phyloP scores from a whole-genome alignment of 345 rosid species.

The Brassica carinata region DNA sequence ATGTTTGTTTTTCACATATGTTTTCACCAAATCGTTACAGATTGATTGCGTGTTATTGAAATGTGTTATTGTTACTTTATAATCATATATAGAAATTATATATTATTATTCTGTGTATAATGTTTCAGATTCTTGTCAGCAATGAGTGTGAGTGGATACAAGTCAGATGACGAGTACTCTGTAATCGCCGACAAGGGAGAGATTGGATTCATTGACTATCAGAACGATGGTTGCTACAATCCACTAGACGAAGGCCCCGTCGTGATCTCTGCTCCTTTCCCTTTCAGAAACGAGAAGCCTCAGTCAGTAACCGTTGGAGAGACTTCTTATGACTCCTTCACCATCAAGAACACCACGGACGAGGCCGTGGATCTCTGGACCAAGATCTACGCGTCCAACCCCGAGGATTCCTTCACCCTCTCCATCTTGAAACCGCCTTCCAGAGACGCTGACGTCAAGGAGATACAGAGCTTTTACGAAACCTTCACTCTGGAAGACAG shows the following conservation, averaged over 20 bases:
- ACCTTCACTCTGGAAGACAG: slow-evolving; percentile 68
- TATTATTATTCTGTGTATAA: neutral
- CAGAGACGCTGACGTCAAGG: slow-evolving; percentile 19
- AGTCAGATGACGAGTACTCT: slow-evolving; percentile 66
- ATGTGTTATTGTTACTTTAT: neutral
- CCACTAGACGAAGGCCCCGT: slow-evolving; percentile 60
- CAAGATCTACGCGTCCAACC: slow-evolving; percentile 64
- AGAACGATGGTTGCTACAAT: slow-evolving; percentile 55
- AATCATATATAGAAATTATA: neutral
- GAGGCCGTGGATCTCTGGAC: slow-evolving; percentile 72
- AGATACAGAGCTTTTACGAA: slow-evolving; percentile 47
- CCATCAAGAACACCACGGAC: slow-evolving; percentile 53
- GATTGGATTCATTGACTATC: slow-evolving; percentile 69
- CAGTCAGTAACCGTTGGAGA: slow-evolving; percentile 58
- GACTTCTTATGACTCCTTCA: slow-evolving; percentile 55
- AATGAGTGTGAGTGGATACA: slow-evolving; percentile 55
- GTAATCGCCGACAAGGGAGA: slow-evolving; percentile 80
- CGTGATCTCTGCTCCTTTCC: slow-evolving; percentile 70
- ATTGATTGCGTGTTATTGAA: neutral
- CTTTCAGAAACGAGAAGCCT: slow-evolving; percentile 63
- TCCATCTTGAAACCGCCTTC: slow-evolving; percentile 74
- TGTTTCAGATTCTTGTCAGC: slow-evolving; percentile 21
- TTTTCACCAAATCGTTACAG: no score
- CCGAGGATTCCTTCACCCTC: slow-evolving; percentile 58
- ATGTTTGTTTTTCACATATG: no score